Evolutionary conservation across 495 filamentous ascomycete genomes (phyloP).

Genomic region (Schizothecium vesticola): DNA sequence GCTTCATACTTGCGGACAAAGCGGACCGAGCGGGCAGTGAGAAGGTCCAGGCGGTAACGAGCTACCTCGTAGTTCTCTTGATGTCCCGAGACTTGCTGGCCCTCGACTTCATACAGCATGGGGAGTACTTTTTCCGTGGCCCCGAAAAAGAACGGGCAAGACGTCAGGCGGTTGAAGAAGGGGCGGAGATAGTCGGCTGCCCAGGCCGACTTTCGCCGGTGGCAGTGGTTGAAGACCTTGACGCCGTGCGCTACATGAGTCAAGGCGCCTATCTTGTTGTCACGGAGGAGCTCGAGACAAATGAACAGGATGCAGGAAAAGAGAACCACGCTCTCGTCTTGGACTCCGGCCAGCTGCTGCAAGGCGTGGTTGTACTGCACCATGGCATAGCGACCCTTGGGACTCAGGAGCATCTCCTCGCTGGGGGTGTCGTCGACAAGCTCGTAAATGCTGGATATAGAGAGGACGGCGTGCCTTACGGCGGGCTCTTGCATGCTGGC

Average conservation of each 20-base stretch:
- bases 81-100: conserved; percentile 2
- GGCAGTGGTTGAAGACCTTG: conserved; percentile 22
- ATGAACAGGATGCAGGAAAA: conserved; percentile 53
- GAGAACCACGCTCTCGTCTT: conserved; percentile 34
- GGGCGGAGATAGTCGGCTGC: conserved; percentile 27
- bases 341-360: conserved; percentile 25
- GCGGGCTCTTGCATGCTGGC: conserved; percentile 47
- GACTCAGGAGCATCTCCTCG: conserved; percentile 17
- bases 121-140: conserved; percentile 21
- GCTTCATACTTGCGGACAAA: conserved; percentile 25
- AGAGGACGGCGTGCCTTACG: conserved; percentile 52
- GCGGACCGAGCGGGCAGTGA: conserved; percentile 22
- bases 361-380: conserved; percentile 34
- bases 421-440: conserved; percentile 15
- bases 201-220: conserved; percentile 19
- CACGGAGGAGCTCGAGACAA: conserved; percentile 49
- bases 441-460: conserved; percentile 33
- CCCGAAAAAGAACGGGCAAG: conserved; percentile 34
- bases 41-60: conserved; percentile 23
- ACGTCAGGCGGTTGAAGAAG: conserved; percentile 31
- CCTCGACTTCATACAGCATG: conserved; percentile 4
- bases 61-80: conserved; percentile 18
- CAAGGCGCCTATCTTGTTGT: conserved; percentile 38
- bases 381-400: conserved; percentile 22
- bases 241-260: conserved; percentile 37